phyloP scores from a whole-genome alignment of 2,329 filamentous ascomycete species.

The Onygenales sp. region DNA sequence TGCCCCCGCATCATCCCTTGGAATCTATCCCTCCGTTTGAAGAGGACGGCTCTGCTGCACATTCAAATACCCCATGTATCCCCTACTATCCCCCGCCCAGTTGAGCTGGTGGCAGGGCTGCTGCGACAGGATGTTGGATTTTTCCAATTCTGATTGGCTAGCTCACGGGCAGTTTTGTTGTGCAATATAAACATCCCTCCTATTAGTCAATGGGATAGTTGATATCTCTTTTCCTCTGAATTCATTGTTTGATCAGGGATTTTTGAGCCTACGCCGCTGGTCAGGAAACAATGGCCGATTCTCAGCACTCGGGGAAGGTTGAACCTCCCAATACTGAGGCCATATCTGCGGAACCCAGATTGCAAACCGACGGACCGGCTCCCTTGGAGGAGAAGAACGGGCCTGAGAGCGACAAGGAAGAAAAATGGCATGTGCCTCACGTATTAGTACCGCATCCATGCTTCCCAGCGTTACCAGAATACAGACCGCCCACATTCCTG shows the following conservation, averaged over 20 bases:
- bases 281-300: neutral
- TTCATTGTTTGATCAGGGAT: neutral
- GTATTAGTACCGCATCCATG: neutral
- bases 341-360: neutral
- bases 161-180: too few relatives aligned
- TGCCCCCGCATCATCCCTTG: neutral
- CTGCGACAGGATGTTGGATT: neutral
- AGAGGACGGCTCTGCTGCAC: too few relatives aligned
- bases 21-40: too few relatives aligned
- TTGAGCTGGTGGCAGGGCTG: neutral
- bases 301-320: neutral
- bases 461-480: too few relatives aligned
- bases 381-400: neutral
- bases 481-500: too few relatives aligned
- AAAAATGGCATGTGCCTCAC: neutral
- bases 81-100: neutral
- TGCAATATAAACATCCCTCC: too few relatives aligned
- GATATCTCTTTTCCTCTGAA: too few relatives aligned
- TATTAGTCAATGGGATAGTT: too few relatives aligned
- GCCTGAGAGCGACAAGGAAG: neutral
- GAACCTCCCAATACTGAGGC: neutral
- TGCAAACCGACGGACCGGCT: neutral
- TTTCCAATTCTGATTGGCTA: too few relatives aligned
- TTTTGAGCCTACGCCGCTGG: neutral
- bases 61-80: neutral